Evolutionary conservation across 1,284 basidiomycete genomes (phyloP), one percentile per base, ranked within the genome.

Genomic region (Trichosporon asahii): DNA sequence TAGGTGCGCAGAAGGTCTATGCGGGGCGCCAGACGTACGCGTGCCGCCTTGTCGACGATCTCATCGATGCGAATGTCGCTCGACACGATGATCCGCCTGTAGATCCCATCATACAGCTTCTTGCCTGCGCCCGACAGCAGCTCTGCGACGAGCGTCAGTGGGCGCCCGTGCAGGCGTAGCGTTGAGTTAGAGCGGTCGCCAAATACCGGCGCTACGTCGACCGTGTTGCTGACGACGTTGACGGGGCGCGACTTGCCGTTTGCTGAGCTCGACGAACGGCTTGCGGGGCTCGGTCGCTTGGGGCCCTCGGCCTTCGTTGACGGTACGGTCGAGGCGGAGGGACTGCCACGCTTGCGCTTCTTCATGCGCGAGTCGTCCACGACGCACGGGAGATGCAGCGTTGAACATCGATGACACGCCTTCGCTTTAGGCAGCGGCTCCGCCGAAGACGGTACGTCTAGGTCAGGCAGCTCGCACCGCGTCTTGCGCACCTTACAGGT

Each of bases 401-500:
- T 78, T 33, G 72, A 69, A 71, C 81, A 82, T 37, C 81, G 75
- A 70, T 82, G 81, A 69, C 81, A 82, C 11, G 80, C 65, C 63
- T 81, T 80, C 44, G 80, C 79, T 27, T 60, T 18, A 0, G 80
- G 75, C 14, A 81, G 66, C 0, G 80, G 77, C 3, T 72, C 69
- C 1, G 76, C 61, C 0, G 76, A 75, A 0, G 80, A 76, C 2
- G 77, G 76, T 14, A 82, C 73, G 33, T 81, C 78, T 55, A 81
- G 75, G 70, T 82, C 81, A 8, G 81, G 81, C 21, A 82, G 69
- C 69, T 82, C 81, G 73, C 81, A 82, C 23, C 81, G 70, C 7
- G 80, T 81, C 68, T 82, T 82, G 27, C 81, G 77, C 31, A 82
- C 71, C 70, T 81, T 82, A 70, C 81, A 82, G 14, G 80, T 70